Percentiles rank a stretch among this genome's conserved stretches.
Evolutionary conservation across 495 filamentous ascomycete genomes (phyloP).

Genomic region (Thermochaetoides thermophila): DNA sequence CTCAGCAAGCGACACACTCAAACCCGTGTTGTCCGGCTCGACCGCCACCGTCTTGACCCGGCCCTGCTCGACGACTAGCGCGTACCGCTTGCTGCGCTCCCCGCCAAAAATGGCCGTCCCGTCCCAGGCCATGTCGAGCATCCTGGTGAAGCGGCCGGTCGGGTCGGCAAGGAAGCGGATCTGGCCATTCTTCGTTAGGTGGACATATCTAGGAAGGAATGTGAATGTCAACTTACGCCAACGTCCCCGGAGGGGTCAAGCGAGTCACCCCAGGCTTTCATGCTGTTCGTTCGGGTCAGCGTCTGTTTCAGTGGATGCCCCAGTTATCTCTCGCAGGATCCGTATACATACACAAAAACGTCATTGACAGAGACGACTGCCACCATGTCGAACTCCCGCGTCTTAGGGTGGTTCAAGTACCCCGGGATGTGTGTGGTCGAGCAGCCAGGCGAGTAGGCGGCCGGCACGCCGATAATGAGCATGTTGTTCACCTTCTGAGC

Average conservation of each 20-base stretch:
- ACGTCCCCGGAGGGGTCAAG: conserved; percentile 57
- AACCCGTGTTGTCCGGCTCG: conserved; percentile 88
- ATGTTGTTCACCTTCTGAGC: conserved; percentile 52
- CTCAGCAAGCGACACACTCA: conserved; percentile 44
- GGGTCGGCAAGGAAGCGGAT: conserved; percentile 90
- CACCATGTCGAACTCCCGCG: conserved; percentile 60
- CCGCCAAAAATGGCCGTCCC: conserved; percentile 72
- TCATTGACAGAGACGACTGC: conserved; percentile 92
- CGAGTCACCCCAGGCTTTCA: conserved; percentile 68
- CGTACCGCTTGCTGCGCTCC: conserved; percentile 77
- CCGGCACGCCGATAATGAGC: conserved; percentile 72
- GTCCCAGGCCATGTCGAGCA: conserved; percentile 75
- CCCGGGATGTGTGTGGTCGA: conserved; percentile 66
- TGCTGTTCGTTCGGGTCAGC: conserved; percentile 37
- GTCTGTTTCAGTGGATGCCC: no score
- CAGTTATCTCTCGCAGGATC: no score
- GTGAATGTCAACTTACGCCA: conserved; percentile 47
- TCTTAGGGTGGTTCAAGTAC: conserved; percentile 59
- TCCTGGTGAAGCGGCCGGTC: conserved; percentile 64
- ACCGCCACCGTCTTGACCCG: conserved; percentile 62
- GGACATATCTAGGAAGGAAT: no score
- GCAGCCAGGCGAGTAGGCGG: conserved; percentile 74
- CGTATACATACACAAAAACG: conserved; percentile 66
- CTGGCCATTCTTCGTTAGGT: conserved; percentile 8
- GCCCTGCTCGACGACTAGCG: conserved; percentile 61